Conservation (phyloP, 2,329 filamentous ascomycete genomes). For the Arthrinium phaeospermum region DNA sequence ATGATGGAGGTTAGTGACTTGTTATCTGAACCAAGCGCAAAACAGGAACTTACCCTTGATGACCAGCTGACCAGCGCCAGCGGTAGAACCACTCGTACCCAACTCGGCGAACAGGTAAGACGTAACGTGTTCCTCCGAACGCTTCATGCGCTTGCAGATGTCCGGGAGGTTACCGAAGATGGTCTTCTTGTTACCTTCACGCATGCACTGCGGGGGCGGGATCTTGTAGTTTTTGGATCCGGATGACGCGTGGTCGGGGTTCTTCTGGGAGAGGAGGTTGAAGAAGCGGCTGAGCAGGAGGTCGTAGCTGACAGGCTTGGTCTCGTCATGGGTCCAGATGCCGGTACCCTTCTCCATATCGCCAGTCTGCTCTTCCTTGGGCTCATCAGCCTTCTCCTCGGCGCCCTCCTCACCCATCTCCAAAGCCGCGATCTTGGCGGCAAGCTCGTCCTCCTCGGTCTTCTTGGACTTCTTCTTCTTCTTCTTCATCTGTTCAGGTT, state of each 20-base stretch:
- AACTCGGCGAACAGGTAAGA: slow-evolving; percentile 97
- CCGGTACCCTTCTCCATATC: slow-evolving; percentile 89
- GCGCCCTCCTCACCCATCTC: slow-evolving; percentile 67
- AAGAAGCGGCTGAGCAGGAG: slow-evolving; percentile 92
- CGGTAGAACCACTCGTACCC: slow-evolving; percentile 95
- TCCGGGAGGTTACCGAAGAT: slow-evolving; percentile 99
- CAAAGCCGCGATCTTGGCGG: slow-evolving; percentile 66
- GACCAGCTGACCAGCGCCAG: slow-evolving; percentile 89
- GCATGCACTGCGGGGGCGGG: slow-evolving; percentile 95
- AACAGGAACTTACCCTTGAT: slow-evolving; percentile 75
- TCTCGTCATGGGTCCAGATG: slow-evolving; percentile 85
- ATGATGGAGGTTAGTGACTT: not conserved
- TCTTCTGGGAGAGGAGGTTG: slow-evolving; percentile 90
- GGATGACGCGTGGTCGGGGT: slow-evolving; percentile 90
- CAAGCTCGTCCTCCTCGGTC: slow-evolving; percentile 58
- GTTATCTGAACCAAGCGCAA: not conserved
- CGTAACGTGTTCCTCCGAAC: slow-evolving; percentile 96
- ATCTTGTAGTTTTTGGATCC: slow-evolving; percentile 98
- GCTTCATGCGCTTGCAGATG: slow-evolving; percentile 99
- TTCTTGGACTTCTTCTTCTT: slow-evolving; percentile 62
- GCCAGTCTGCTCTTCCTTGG: slow-evolving; percentile 65
- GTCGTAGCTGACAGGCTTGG: slow-evolving; percentile 80
- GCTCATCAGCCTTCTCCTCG: slow-evolving; percentile 43
- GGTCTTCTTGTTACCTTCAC: slow-evolving; percentile 99
- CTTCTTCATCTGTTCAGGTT: slow-evolving; percentile 73